Evolutionary conservation across 257 asterid genomes (phyloP).

Genomic region (Solanum chiquidenum): DNA sequence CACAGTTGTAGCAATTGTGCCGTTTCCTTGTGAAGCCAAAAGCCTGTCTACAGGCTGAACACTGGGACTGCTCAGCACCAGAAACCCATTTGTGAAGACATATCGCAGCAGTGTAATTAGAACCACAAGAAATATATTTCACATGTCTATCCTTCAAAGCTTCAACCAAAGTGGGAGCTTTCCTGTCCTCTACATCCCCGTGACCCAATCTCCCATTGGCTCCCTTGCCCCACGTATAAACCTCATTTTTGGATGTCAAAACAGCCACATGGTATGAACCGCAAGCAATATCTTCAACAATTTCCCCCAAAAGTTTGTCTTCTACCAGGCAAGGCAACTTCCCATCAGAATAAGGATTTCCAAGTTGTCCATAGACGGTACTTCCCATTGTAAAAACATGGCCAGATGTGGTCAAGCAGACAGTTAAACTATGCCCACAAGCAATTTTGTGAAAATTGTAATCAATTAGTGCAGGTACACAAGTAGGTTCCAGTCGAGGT

Average conservation of each 20-base stretch:
- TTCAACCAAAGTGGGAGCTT: conserved; percentile 66
- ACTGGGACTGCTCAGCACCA: conserved; percentile 90
- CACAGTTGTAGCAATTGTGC: conserved; percentile 91
- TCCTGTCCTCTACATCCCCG: conserved; percentile 84
- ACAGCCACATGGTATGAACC: conserved; percentile 86
- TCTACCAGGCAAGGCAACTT: conserved; percentile 68
- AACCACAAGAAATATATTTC: conserved; percentile 82
- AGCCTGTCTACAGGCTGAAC: conserved; percentile 85
- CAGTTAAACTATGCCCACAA: conserved; percentile 88
- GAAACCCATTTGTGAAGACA: conserved; percentile 91
- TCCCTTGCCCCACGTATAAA: conserved; percentile 92
- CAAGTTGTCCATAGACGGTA: conserved; percentile 86
- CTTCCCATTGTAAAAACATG: conserved; percentile 86
- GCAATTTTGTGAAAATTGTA: conserved; percentile 67
- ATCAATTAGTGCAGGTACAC: conserved; percentile 89
- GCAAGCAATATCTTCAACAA: conserved; percentile 64
- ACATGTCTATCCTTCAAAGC: conserved; percentile 78
- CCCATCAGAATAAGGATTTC: conserved; percentile 73
- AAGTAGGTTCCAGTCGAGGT: conserved; percentile 76
- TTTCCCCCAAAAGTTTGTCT: conserved; percentile 59
- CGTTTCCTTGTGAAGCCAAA: conserved; percentile 93
- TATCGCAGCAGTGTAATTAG: conserved; percentile 76
- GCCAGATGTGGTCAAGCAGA: conserved; percentile 71
- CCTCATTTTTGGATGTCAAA: conserved; percentile 75
- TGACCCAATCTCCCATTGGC: conserved; percentile 95